A percentile compares a stretch with the other conserved stretches of the same genome.
Conservation (phyloP, 805 yeast species). For the Metschnikowia colocasiae region DNA sequence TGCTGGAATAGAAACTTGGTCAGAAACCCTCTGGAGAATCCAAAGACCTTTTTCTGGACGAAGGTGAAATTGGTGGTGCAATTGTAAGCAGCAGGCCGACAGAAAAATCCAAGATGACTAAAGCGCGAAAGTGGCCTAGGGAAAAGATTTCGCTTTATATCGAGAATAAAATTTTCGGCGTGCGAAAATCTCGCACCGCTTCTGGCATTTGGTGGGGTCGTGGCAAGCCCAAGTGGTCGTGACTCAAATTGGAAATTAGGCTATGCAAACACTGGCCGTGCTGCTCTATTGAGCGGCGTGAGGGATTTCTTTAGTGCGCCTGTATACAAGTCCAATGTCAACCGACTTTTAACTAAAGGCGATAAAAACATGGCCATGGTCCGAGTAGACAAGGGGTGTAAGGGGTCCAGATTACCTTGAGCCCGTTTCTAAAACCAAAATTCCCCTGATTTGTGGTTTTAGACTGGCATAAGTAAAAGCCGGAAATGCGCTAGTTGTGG, state of each 20-base stretch:
- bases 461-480: not conserved
- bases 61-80: not conserved
- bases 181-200: slow-evolving; percentile 2
- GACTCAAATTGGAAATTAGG: slow-evolving; percentile 1
- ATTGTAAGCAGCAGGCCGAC: not conserved
- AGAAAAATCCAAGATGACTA: not conserved
- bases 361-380: too few species aligned
- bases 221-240: not conserved
- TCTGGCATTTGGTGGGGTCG: slow-evolving; percentile 2
- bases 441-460: not conserved
- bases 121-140: not conserved
- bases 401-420: too few species aligned
- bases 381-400: too few species aligned
- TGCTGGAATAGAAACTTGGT: not conserved
- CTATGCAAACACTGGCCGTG: slow-evolving; percentile 1
- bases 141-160: slow-evolving; percentile 6
- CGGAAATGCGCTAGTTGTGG: not conserved
- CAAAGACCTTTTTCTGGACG: not conserved
- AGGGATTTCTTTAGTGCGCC: slow-evolving; percentile 2
- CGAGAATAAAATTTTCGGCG: slow-evolving; percentile 2
- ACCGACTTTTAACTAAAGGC: not conserved
- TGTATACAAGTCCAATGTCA: not conserved
- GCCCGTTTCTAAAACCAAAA: not conserved
- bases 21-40: not conserved
- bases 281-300: not conserved